Evolutionary conservation across 176 grass and related monocot species (phyloP).

Genomic region (Avena sativa): DNA sequence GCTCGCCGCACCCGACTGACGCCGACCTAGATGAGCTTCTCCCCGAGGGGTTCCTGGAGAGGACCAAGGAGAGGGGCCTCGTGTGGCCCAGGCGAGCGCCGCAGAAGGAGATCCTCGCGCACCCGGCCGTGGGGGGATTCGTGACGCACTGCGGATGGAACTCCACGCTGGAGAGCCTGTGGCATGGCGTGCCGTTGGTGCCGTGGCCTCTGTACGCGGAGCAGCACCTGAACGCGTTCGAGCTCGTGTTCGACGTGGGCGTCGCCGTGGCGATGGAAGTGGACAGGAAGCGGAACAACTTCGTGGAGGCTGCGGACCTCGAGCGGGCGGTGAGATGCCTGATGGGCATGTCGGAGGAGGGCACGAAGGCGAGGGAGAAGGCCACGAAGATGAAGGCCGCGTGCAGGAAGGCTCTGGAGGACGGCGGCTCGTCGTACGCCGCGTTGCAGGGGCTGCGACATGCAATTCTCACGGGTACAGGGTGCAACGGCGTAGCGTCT

Average conservation of each 20-base stretch:
- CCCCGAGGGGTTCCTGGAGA: constrained; percentile 53
- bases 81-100: constrained; percentile 53
- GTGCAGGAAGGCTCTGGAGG: constrained; percentile 38
- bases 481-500: not conserved
- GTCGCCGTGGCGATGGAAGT: constrained; percentile 36
- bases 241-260: constrained; percentile 40
- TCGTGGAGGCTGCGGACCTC: constrained; percentile 50
- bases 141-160: constrained; percentile 80
- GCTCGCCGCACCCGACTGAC: constrained; percentile 21
- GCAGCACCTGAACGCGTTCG: constrained; percentile 68
- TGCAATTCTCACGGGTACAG: constrained; percentile 10
- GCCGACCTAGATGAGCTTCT: constrained; percentile 35
- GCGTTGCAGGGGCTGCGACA: constrained; percentile 33
- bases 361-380: constrained; percentile 46
- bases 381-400: constrained; percentile 39
- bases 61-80: constrained; percentile 47
- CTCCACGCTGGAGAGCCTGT: constrained; percentile 63
- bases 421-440: constrained; percentile 37
- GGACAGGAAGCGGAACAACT: constrained; percentile 34
- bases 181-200: constrained; percentile 57
- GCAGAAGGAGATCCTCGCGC: constrained; percentile 58
- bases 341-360: constrained; percentile 47
- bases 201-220: constrained; percentile 65
- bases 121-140: constrained; percentile 57
- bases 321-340: constrained; percentile 50